phyloP scores from a whole-genome alignment of 805 yeast species.

The Zygotorulaspora sp. region DNA sequence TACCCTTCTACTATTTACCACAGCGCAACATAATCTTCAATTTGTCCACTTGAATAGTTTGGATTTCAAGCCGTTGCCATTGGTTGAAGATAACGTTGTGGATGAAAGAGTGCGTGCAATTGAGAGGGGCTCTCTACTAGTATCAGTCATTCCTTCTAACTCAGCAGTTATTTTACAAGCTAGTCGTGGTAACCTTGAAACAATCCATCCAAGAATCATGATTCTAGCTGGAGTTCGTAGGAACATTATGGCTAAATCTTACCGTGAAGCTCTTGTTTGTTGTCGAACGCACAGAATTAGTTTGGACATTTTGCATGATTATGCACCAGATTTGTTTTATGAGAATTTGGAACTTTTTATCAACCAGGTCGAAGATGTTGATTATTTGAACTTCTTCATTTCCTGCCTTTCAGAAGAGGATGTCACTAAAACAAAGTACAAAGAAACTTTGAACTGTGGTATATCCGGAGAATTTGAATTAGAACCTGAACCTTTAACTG shows the following conservation, averaged over 20 bases:
- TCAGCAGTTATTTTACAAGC: conserved; percentile 86
- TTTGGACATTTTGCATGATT: conserved; percentile 84
- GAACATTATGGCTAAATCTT: conserved; percentile 53
- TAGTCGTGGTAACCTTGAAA: conserved; percentile 93
- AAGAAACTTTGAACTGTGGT: conserved; percentile 51
- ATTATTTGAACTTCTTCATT: conserved; percentile 78
- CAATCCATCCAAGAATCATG: conserved; percentile 89
- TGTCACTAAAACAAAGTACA: conserved; percentile 75
- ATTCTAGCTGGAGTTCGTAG: conserved; percentile 78
- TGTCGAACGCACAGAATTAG: conserved; percentile 92
- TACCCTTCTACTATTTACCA: conserved; percentile 71
- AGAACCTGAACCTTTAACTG: conserved; percentile 33
- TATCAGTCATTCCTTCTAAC: conserved; percentile 74
- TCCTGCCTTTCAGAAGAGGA: conserved; percentile 84
- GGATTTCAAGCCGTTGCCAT: conserved; percentile 38
- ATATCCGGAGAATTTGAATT: conserved; percentile 29
- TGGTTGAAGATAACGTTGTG: conserved; percentile 36
- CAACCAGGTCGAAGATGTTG: conserved; percentile 63
- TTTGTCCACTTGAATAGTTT: conserved; percentile 63
- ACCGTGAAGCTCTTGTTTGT: conserved; percentile 67
- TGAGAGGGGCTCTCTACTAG: conserved; percentile 87
- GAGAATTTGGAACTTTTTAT: conserved; percentile 63
- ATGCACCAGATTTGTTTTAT: conserved; percentile 65
- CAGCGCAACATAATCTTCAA: conserved; percentile 79
- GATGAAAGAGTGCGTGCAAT: conserved; percentile 87